phyloP scores from a whole-genome alignment of 257 asterid species.

The Solanum peruvianum region DNA sequence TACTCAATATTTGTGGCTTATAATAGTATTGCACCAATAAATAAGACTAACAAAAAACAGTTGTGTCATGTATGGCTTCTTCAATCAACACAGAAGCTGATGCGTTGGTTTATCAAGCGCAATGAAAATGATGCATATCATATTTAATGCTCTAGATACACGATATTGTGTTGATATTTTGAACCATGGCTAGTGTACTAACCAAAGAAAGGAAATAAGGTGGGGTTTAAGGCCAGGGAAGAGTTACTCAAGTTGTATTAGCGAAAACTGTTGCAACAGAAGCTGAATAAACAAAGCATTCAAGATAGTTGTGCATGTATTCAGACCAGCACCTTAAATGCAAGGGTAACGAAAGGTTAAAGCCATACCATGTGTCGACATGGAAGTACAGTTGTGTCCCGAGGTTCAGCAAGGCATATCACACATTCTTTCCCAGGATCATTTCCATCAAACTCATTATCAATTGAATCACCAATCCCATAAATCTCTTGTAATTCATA shows the following conservation, averaged over 20 bases:
- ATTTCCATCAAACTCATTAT: slow-evolving; percentile 53
- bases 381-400: slow-evolving; percentile 87
- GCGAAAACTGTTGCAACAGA: neutral
- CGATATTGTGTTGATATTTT: neutral
- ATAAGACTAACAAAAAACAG: neutral
- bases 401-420: slow-evolving; percentile 81
- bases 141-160: neutral
- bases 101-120: neutral
- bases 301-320: neutral
- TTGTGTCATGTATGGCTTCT: neutral
- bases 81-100: neutral
- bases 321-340: neutral
- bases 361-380: slow-evolving; percentile 80
- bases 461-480: slow-evolving; percentile 73
- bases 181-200: neutral
- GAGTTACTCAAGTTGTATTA: neutral
- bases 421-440: slow-evolving; percentile 92
- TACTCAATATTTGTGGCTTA: neutral
- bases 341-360: neutral
- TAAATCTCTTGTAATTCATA: slow-evolving; percentile 81
- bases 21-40: neutral
- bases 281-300: neutral
- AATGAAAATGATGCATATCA: neutral
- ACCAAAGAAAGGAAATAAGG: neutral
- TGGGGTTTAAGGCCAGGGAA: neutral